phyloP scores from a whole-genome alignment of 2,329 filamentous ascomycete species.

The Nothopassalora personata region DNA sequence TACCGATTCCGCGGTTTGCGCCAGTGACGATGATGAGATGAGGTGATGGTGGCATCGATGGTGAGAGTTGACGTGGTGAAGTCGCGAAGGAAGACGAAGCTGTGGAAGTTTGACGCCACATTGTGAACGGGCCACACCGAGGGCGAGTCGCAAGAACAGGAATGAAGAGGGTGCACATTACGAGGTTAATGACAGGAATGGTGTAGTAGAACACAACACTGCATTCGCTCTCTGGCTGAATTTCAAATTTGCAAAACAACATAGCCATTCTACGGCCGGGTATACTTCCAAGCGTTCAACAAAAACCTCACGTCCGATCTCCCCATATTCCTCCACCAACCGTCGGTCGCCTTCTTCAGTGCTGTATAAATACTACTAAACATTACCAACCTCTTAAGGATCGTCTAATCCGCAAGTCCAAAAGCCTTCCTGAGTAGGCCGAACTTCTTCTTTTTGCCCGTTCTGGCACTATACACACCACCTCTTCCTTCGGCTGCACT shows the following conservation, averaged over 20 bases:
- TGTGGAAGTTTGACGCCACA: neutral
- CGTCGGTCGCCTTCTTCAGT: neutral
- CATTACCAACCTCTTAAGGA: neutral
- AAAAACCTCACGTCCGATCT: too few species aligned
- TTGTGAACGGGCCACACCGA: neutral
- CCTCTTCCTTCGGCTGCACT: slow-evolving; percentile 21
- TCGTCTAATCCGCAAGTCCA: slow-evolving; percentile 48
- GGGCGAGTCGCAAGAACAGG: neutral
- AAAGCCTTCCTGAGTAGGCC: slow-evolving; percentile 61
- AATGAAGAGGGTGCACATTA: neutral
- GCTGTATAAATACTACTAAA: neutral
- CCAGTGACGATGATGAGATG: slow-evolving; percentile 33
- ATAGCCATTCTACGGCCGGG: neutral
- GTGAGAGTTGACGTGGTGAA: neutral
- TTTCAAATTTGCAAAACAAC: neutral
- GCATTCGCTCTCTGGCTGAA: too few species aligned
- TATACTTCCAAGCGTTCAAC: neutral
- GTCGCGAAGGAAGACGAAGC: neutral
- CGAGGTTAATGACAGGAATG: too few species aligned
- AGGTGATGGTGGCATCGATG: slow-evolving; percentile 24
- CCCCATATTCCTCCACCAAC: neutral
- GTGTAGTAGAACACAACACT: too few species aligned
- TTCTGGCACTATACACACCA: slow-evolving; percentile 31
- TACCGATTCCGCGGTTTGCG: slow-evolving; percentile 36
- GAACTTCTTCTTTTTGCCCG: slow-evolving; percentile 61